Evolutionary conservation across 2,329 filamentous ascomycete genomes (phyloP), one percentile per base, ranked within the genome.

Genomic region (Teratosphaeria destructans): DNA sequence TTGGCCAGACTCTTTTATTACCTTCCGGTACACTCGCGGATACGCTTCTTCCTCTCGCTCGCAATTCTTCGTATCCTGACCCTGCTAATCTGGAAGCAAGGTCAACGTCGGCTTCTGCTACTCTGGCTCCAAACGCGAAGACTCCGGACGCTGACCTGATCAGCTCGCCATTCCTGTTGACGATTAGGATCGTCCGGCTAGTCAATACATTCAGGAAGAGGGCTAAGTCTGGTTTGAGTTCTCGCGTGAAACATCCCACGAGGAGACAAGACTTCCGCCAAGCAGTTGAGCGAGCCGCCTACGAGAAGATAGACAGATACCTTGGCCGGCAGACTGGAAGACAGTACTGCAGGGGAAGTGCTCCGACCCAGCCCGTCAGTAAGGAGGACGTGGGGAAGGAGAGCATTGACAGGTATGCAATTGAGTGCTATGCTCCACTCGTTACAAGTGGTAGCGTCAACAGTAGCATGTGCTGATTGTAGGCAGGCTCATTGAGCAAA

Each of bases 201-300:
- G 68, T 76, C 64, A 69, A 71, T 56, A 68, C 71, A 59, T 71
- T 76, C 58, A 71, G 72, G 58, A 71, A 69, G 61, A 71, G 72
- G 58, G 67, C 73, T 53, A 69, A 70, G 67, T 69, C 67, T 65
- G 73, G 70, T 58, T 67, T 58, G 52, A 57, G 54, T 47, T 56
- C 54, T 67, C 64, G 58, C 57, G 57, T 56, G 29, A n/a, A 16
- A 56, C 37, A 29, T 37, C 56, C 59, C 59, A 59, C 61, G 60
- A 57, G 4, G 27, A 59, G 66, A 57, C 56, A 64, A 53, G 66
- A 66, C 55, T 66, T 65, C 35, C 64, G 70, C 64, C 66, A 68
- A 63, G 68, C 64, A 39, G 57, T 73, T 57, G 67, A 72, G 69
- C 64, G 63, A n/a, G 53, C 61, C 54, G 64, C 63, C n/a, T 65